Evolutionary conservation across 1,284 basidiomycete species (phyloP).

Genomic region (Cystobasidium pallidum): DNA sequence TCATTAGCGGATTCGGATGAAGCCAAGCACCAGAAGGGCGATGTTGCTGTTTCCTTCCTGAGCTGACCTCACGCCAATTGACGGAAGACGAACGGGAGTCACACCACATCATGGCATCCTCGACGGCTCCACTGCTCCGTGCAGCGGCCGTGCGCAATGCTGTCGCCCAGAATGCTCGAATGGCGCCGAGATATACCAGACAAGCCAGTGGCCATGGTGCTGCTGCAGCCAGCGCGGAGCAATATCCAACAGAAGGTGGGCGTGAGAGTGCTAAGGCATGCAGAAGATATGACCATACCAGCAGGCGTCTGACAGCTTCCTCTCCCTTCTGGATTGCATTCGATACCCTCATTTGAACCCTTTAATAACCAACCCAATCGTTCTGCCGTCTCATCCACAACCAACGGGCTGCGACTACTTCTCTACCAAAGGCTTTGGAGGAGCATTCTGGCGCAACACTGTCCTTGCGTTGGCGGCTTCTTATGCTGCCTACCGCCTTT

Average conservation of each 20-base stretch:
- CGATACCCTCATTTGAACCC: neutral
- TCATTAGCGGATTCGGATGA: neutral
- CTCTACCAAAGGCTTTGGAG: conserved; percentile 48
- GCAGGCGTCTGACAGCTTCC: neutral
- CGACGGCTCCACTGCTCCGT: conserved; percentile 32
- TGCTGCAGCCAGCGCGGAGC: conserved; percentile 24
- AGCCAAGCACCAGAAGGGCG: conserved; percentile 4
- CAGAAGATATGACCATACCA: neutral
- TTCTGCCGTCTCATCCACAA: neutral
- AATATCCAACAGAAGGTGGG: conserved; percentile 39
- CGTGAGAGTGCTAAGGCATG: neutral
- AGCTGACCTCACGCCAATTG: neutral
- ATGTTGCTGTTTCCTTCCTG: neutral
- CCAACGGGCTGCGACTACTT: neutral
- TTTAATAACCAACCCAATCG: neutral
- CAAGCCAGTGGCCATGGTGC: conserved; percentile 34
- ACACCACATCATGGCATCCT: neutral
- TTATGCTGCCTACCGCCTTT: conserved; percentile 23
- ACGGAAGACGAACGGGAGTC: neutral
- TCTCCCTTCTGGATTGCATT: neutral
- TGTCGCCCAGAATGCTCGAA: conserved; percentile 39
- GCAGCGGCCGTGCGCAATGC: conserved; percentile 39
- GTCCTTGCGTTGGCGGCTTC: conserved; percentile 44
- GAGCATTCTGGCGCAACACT: conserved; percentile 48
- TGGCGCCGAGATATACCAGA: conserved; percentile 37